A percentile compares a stretch with the other conserved stretches of the same genome.
These are phyloP conservation scores for Colletotrichum viniferum DNA, from an alignment of 2,329 filamentous ascomycete species.

Conservation along the genomic window DNA sequence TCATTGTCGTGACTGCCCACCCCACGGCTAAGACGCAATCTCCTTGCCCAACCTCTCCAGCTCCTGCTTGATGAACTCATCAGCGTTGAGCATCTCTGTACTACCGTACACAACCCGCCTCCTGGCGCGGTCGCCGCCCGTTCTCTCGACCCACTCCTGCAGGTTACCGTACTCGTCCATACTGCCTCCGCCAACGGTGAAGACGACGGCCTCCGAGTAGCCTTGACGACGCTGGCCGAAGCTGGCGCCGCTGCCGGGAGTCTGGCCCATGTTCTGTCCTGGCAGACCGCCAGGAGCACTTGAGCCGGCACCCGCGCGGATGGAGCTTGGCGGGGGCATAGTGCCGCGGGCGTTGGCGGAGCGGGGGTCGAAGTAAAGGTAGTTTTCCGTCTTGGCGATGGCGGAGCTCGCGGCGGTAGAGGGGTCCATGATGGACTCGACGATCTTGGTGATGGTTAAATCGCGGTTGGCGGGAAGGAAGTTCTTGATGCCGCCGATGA, in stretches of 20 bases:
- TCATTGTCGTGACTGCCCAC: background rate
- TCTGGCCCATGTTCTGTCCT: constrained; percentile 44
- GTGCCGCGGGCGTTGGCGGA: constrained; percentile 92
- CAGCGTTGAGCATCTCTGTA: constrained; percentile 78
- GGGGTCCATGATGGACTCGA: constrained; percentile 97
- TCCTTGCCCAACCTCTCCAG: constrained; percentile 67
- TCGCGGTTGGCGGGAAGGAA: constrained; percentile 97
- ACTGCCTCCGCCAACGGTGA: constrained; percentile 92
- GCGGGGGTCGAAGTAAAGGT: constrained; percentile 95
- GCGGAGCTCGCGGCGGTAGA: constrained; percentile 86
- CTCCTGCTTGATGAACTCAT: constrained; percentile 69
- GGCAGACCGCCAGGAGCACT: constrained; percentile 52
- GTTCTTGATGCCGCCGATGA: constrained; percentile 97
- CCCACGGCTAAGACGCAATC: constrained; percentile 36
- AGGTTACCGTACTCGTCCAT: constrained; percentile 99
- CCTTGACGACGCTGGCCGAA: constrained; percentile 92
- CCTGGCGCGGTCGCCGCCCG: constrained; percentile 68
- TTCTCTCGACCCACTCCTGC: constrained; percentile 91
- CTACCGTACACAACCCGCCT: constrained; percentile 93
- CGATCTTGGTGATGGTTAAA: constrained; percentile 95
- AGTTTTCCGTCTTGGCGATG: constrained; percentile 94
- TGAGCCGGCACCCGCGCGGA: constrained; percentile 47
- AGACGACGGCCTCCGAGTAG: constrained; percentile 90
- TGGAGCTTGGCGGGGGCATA: constrained; percentile 78
- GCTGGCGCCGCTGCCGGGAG: constrained; percentile 73